These are phyloP conservation scores for Daldinia concentrica DNA, from an alignment of 495 filamentous ascomycete species.

Conservation along the genomic window DNA sequence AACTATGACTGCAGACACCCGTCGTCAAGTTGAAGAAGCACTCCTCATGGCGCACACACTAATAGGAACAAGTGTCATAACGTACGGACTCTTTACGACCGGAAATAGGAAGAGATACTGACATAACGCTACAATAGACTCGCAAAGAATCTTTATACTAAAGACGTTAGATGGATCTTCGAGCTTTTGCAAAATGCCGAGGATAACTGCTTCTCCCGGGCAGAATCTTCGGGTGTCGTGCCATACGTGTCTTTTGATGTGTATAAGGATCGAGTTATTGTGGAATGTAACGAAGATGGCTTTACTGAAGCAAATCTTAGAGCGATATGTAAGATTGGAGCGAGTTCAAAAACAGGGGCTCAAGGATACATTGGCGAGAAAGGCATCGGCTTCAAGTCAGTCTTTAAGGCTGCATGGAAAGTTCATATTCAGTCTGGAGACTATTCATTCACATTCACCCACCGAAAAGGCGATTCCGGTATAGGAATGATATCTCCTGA, in stretches of 20 bases:
- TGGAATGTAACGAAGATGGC: conserved; percentile 61
- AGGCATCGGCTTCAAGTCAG: conserved; percentile 63
- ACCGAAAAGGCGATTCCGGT: conserved; percentile 43
- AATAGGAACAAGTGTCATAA: conserved; percentile 47
- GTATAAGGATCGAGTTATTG: conserved; percentile 43
- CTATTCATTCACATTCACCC: conserved; percentile 57
- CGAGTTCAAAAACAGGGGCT: conserved; percentile 52
- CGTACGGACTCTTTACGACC: conserved; percentile 37
- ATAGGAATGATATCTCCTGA: conserved; percentile 58
- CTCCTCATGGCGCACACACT: conserved; percentile 44
- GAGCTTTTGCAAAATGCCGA: conserved; percentile 59
- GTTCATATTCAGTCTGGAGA: conserved; percentile 58
- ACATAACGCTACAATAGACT: conserved; percentile 35
- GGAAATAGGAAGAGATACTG: conserved; percentile 1
- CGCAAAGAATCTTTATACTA: conserved; percentile 52
- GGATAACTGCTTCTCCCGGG: conserved; percentile 49
- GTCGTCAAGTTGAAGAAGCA: conserved; percentile 45
- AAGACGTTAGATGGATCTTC: conserved; percentile 50
- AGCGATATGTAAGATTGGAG: conserved; percentile 50
- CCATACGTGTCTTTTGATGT: conserved; percentile 51
- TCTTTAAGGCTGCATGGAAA: conserved; percentile 59
- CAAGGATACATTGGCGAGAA: conserved; percentile 61
- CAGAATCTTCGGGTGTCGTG: conserved; percentile 1
- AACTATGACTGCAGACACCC: conserved; percentile 25
- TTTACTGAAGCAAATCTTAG: conserved; percentile 49